Percentiles rank a stretch among this genome's conserved stretches.
Conservation (phyloP, 2,329 filamentous ascomycete species). For the Xylariaceae sp. region DNA sequence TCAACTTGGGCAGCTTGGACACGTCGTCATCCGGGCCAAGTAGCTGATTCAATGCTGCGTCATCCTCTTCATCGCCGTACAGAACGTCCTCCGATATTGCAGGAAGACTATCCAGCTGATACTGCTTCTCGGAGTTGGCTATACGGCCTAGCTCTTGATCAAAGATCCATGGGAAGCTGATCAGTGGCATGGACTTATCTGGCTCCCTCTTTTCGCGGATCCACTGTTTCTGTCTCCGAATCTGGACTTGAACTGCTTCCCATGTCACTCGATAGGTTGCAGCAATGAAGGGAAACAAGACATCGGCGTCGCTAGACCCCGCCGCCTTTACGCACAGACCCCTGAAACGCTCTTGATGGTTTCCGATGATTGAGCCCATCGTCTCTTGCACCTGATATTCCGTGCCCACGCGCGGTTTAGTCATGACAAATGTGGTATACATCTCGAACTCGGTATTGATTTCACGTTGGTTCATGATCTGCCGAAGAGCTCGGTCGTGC, state of each 20-base stretch:
- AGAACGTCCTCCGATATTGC: constrained; percentile 10
- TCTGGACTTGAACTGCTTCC: constrained; percentile 58
- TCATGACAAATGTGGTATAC: constrained; percentile 79
- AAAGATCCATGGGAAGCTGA: constrained; percentile 94
- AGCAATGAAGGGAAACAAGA: constrained; percentile 67
- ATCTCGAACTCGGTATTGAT: constrained; percentile 87
- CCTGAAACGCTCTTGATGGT: constrained; percentile 64
- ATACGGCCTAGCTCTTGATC: constrained; percentile 64
- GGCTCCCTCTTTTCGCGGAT: constrained; percentile 33
- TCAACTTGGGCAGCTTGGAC: constrained; percentile 17
- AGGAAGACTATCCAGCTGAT: constrained; percentile 22
- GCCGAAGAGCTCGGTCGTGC: constrained; percentile 71
- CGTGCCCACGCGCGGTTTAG: constrained; percentile 62
- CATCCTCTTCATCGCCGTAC: constrained; percentile 14
- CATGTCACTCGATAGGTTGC: constrained; percentile 86
- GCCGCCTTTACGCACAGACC: constrained; percentile 60
- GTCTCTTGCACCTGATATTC: constrained; percentile 88
- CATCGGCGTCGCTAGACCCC: constrained; percentile 51
- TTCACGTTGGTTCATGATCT: constrained; percentile 79
- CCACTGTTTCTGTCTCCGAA: constrained; percentile 39
- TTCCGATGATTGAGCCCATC: constrained; percentile 61
- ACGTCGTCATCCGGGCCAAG: constrained; percentile 17
- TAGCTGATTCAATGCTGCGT: constrained; percentile 22
- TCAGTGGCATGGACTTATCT: constrained; percentile 62
- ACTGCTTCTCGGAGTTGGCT: constrained; percentile 45